Base-by-base conservation (phyloP, 1,139 yeast genomes). In the Blastobotrys persicus region DNA sequence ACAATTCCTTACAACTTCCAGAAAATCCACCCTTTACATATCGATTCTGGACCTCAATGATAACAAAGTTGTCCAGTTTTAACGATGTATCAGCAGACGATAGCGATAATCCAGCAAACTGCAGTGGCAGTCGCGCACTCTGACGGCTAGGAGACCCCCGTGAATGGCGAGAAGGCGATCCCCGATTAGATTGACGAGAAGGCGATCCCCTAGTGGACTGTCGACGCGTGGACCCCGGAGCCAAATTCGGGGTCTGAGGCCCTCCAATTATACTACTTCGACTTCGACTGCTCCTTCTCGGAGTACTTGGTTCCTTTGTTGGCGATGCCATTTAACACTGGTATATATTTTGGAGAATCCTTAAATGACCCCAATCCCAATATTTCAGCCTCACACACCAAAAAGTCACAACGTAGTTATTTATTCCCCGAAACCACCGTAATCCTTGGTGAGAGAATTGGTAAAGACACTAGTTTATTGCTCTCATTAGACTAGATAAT, bases 1-100 rank as follows among this genome's bases (percentile, higher is more conserved):
- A 37, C 11, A 37, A 28, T 14, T 37, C 41, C 13, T 18, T 18
- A 11, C 7, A 4, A 37, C 19, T 18, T 4, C 41, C 41, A 7
- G 41, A 37, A 12, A 37, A 37, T 11, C 41, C 41, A 4, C 28
- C 41, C 13, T 37, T 37, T 3, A 37, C 19, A 13, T 37, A 37
- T 3, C 41, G 41, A 37, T 37, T 37, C 41, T 37, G 41, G n/a
- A 37, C 12, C 18, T 37, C 41, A 16, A 37, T 4, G 4, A 37
- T 37, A 9, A 37, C 41, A 7, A 37, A 19, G 41, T 37, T 37
- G 28, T 37, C 41, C 5, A 37, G 28, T 28, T 37, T 18, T 16
- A 37, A n/a, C 12, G 41, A 19, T 3, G 41, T 37, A 37, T 37
- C 41, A 9, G 41, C 41, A 3, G 41, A 37, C 16, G 41, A 37